Evolutionary conservation across 176 grass and related monocot genomes (phyloP).

Genomic region (Phoenix roebelenii): DNA sequence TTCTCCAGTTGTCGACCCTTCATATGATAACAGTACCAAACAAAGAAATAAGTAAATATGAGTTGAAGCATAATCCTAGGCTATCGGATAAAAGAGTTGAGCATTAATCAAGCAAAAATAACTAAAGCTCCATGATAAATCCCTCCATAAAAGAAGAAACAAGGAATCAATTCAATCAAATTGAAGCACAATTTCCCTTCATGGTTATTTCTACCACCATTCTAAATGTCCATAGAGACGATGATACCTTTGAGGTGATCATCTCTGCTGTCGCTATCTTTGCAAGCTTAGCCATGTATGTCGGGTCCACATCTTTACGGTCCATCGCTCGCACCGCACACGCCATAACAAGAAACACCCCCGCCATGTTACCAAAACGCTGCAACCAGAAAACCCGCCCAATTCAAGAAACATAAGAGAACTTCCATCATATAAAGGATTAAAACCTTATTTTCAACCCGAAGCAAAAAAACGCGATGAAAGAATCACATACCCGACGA

Average conservation of each 20-base stretch:
- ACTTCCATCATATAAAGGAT: background rate
- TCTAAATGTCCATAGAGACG: background rate
- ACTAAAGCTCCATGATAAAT: too few species aligned
- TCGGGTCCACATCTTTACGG: conserved; percentile 30
- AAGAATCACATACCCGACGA: conserved; percentile 33
- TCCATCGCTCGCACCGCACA: conserved; percentile 60
- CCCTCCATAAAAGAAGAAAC: too few species aligned
- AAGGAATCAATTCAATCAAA: too few species aligned
- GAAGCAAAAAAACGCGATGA: background rate
- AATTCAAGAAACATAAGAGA: background rate
- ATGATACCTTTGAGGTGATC: conserved; percentile 75
- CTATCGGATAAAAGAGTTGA: too few species aligned
- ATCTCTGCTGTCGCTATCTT: conserved; percentile 84
- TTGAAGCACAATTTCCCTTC: too few species aligned
- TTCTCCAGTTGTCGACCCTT: too few species aligned
- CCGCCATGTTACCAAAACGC: conserved; percentile 86
- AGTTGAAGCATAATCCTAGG: too few species aligned
- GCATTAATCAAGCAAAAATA: too few species aligned
- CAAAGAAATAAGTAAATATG: too few species aligned
- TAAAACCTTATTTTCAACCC: background rate
- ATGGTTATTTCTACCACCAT: too few species aligned
- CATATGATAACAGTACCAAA: too few species aligned
- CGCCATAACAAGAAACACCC: conserved; percentile 91
- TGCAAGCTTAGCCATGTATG: conserved; percentile 53
- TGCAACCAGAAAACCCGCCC: conserved; percentile 24